A percentile compares a stretch with the other conserved stretches of the same genome.
These are phyloP conservation scores for Coriaria nepalensis DNA, from an alignment of 306 rosid species.

Conservation along the genomic window DNA sequence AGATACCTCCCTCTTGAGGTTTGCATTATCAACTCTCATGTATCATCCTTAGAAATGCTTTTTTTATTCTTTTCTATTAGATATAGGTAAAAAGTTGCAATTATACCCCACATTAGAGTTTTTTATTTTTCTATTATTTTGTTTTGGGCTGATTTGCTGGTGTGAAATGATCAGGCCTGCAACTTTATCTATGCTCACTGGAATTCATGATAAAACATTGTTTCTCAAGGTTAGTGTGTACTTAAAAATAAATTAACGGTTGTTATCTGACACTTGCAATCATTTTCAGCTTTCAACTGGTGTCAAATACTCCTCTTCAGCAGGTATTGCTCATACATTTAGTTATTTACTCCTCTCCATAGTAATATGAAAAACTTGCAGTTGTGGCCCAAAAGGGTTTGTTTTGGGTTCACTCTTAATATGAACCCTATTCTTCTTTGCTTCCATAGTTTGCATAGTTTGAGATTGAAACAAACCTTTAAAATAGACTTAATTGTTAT, in stretches of 20 bases:
- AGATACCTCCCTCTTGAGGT: slow-evolving; percentile 39
- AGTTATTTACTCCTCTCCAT: slow-evolving; percentile 4
- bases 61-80: no score
- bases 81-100: no score
- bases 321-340: slow-evolving; percentile 37
- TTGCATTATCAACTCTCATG: slow-evolving; percentile 18
- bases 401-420: no score
- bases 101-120: no score
- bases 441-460: slow-evolving; percentile 8
- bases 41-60: not conserved
- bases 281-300: slow-evolving; percentile 40
- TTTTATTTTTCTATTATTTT: not conserved
- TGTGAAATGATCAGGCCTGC: slow-evolving; percentile 50
- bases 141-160: slow-evolving; percentile 22
- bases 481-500: not conserved
- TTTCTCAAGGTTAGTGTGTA: slow-evolving; percentile 51
- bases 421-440: slow-evolving; percentile 11
- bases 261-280: no score
- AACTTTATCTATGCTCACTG: slow-evolving; percentile 25
- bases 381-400: not conserved
- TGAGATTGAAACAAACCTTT: slow-evolving; percentile 1
- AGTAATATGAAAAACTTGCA: not conserved
- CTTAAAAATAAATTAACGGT: slow-evolving; percentile 10
- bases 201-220: slow-evolving; percentile 32
- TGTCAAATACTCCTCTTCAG: slow-evolving; percentile 59